Conservation (phyloP, 2,329 filamentous ascomycete species). For the Sporothrix schenckii region DNA sequence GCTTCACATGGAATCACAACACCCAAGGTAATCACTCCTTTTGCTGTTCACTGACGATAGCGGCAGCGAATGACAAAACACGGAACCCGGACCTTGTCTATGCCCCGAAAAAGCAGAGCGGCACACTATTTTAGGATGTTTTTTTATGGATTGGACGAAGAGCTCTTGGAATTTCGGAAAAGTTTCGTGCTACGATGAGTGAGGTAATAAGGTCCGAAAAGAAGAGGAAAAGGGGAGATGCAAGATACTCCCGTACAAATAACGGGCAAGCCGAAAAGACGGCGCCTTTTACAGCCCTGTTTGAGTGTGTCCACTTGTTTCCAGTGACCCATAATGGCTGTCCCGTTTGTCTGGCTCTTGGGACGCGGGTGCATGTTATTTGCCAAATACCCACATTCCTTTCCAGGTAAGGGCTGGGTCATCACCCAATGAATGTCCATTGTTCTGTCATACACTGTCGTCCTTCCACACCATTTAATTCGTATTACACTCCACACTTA, state of each 20-base stretch:
- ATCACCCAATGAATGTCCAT: neutral
- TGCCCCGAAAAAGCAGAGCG: too few relatives aligned
- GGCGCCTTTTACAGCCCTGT: neutral
- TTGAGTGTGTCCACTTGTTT: neutral
- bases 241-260: neutral
- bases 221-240: neutral
- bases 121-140: neutral
- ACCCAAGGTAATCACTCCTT: neutral
- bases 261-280: neutral
- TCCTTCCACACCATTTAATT: too few relatives aligned
- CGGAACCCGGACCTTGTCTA: neutral
- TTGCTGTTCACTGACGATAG: too few relatives aligned
- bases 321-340: neutral
- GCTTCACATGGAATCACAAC: neutral
- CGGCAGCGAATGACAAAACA: neutral
- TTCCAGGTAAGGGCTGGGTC: neutral
- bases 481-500: too few relatives aligned
- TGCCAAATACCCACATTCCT: constrained; percentile 3
- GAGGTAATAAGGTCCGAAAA: neutral
- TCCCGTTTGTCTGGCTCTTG: neutral
- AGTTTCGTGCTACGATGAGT: constrained; percentile 12
- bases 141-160: neutral
- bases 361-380: neutral
- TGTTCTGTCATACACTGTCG: too few relatives aligned
- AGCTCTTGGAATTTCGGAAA: neutral